Evolutionary conservation across 371 early-diverging fungal genomes (phyloP), one percentile per base, ranked within the genome.

Genomic region (Mortierella sp.): DNA sequence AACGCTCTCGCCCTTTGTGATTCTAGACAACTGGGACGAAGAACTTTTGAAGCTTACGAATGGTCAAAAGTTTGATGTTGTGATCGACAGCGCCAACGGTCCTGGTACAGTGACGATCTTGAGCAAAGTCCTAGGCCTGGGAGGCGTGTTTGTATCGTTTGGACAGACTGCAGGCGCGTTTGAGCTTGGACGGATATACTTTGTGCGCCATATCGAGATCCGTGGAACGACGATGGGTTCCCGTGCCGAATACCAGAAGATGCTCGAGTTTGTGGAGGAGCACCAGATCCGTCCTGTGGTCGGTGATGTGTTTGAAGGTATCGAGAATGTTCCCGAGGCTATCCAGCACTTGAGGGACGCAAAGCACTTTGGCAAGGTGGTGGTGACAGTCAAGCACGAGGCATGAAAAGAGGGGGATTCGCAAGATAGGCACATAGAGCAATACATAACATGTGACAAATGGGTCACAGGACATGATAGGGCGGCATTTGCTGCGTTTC

Each of bases 81-180:
- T 92, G 16, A 83, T 92, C 52, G 93, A 92, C 68, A 89, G 93
- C 26, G 88, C 91, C 26, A 88, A 88, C 30, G 91, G 91, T 24
- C 83, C 14, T 80, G 81, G 71, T 64, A 62, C 26, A 58, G 72
- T 1, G 83, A 82, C 52, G 30, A 16, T 68, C 39, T 76, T 82
- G 60, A 43, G 80, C n/a, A n/a, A n/a, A n/a, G n/a, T n/a, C n/a
- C n/a, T n/a, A n/a, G n/a, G n/a, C n/a, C 45, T 59, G 21, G 92
- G 92, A 50, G 90, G 89, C 27, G 84, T 82, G 48, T 82, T 86
- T 58, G 82, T 81, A n/a, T 80, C 82, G 26, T 90, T 89, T 58
- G 90, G 90, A 85, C 0, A 79, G 78, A 30, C 68, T 72, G 55
- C 71, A 67, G 46, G 80, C n/a, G n/a, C n/a, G n/a, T n/a, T 86